Conservation (phyloP, 1,284 basidiomycete species). For the Austropuccinia psidii region DNA sequence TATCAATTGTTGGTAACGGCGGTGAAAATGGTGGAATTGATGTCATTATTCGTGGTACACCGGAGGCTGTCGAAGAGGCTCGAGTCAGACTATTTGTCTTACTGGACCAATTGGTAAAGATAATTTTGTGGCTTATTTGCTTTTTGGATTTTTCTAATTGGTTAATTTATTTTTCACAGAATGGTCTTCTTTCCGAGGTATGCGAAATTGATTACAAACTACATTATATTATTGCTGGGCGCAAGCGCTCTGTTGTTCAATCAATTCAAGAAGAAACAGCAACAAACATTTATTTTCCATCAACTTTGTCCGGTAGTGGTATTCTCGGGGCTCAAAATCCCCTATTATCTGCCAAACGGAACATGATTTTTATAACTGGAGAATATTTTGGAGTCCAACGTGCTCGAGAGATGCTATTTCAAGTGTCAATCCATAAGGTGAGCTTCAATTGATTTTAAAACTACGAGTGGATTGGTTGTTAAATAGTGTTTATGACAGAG, state of each 20-base stretch:
- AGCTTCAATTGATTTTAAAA: neutral
- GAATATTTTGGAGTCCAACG: slow-evolving; percentile 94
- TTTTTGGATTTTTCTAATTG: neutral
- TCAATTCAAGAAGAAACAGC: slow-evolving; percentile 94
- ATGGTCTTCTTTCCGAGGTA: slow-evolving; percentile 75
- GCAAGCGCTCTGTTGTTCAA: slow-evolving; percentile 79
- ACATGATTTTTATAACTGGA: slow-evolving; percentile 90
- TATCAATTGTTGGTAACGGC: slow-evolving; percentile 59
- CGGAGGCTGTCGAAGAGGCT: slow-evolving; percentile 83
- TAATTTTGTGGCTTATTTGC: neutral
- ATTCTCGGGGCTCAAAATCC: slow-evolving; percentile 54
- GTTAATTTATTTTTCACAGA: slow-evolving; percentile 51
- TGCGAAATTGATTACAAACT: slow-evolving; percentile 94
- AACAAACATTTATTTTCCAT: slow-evolving; percentile 92
- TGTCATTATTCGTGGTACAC: slow-evolving; percentile 73
- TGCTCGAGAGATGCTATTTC: slow-evolving; percentile 87
- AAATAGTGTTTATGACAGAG: slow-evolving; percentile 55
- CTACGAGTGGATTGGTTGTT: neutral
- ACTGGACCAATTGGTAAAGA: slow-evolving; percentile 74
- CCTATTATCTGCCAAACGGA: slow-evolving; percentile 53
- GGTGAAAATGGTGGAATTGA: slow-evolving; percentile 79
- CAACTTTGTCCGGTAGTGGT: slow-evolving; percentile 72
- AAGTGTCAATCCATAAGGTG: slow-evolving; percentile 77
- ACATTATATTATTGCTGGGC: slow-evolving; percentile 81
- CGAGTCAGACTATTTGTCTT: slow-evolving; percentile 83